Evolutionary conservation across 2,329 filamentous ascomycete genomes (phyloP).

Genomic region (Penicillium sp.): DNA sequence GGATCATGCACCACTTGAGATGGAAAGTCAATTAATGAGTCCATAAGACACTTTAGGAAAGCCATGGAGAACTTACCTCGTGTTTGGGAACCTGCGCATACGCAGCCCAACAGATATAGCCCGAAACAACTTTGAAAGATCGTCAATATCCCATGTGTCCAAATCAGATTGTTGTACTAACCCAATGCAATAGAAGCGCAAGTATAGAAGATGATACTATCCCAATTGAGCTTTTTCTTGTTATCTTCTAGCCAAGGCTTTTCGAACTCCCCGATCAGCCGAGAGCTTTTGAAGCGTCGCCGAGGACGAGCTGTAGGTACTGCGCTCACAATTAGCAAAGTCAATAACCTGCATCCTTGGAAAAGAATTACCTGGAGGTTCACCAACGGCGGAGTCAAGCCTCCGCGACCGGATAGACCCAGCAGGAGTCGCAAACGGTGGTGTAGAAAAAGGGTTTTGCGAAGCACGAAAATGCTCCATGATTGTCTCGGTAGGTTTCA

Average conservation of each 20-base stretch:
- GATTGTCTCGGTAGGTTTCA: neutral
- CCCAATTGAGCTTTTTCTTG: slow-evolving; percentile 14
- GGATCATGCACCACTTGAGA: slow-evolving; percentile 51
- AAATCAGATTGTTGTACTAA: slow-evolving; percentile 2
- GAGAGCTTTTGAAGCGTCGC: slow-evolving; percentile 16
- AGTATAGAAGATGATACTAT: slow-evolving; percentile 20
- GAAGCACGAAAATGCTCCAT: slow-evolving; percentile 1
- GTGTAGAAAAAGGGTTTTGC: slow-evolving; percentile 3
- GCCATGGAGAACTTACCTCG: slow-evolving; percentile 1
- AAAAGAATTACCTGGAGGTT: neutral
- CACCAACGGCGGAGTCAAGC: slow-evolving; percentile 1
- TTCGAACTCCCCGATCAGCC: slow-evolving; percentile 17
- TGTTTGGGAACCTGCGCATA: slow-evolving; percentile 13
- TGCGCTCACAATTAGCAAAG: neutral
- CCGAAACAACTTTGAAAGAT: slow-evolving; percentile 25
- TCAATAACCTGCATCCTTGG: neutral
- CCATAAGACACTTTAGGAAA: neutral
- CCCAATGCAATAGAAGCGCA: slow-evolving; percentile 30
- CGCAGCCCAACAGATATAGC: slow-evolving; percentile 35
- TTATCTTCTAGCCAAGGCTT: slow-evolving; percentile 14
- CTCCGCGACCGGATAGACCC: slow-evolving; percentile 10
- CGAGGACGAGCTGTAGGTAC: slow-evolving; percentile 1
- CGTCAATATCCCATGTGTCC: neutral
- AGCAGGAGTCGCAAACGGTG: slow-evolving; percentile 5
- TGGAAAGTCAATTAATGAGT: neutral